These are phyloP conservation scores for Daedaleopsis sinensis DNA, from an alignment of 768 basidiomycete genomes.

Conservation along the genomic window DNA sequence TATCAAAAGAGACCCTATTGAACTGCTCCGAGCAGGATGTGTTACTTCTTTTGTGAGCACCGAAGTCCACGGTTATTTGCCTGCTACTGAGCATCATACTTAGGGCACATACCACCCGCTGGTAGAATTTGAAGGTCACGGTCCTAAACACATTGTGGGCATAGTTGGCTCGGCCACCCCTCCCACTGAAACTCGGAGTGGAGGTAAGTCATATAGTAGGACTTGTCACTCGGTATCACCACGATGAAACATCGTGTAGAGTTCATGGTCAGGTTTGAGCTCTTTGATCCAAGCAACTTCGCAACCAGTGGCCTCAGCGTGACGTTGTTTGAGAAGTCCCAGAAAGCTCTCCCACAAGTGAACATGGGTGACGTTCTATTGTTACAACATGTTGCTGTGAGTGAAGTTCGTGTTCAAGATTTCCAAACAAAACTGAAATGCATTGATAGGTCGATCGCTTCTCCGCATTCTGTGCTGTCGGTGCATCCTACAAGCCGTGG, in stretches of 20 bases:
- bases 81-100: too few relatives aligned
- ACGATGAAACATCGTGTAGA: constrained; percentile 38
- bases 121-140: not conserved
- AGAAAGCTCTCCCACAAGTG: constrained; percentile 54
- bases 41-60: not conserved
- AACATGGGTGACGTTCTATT: constrained; percentile 47
- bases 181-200: constrained; percentile 24
- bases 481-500: constrained; percentile 46
- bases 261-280: constrained; percentile 43
- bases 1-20: not conserved
- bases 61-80: not conserved
- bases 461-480: constrained; percentile 42
- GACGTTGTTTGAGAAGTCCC: constrained; percentile 56
- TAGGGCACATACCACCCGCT: not conserved
- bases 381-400: constrained; percentile 19
- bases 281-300: constrained; percentile 58
- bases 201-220: constrained; percentile 7
- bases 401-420: not conserved
- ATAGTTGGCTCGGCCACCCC: not conserved
- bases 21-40: not conserved
- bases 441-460: constrained; percentile 37
- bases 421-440: not conserved
- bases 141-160: not conserved
- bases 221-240: too few relatives aligned
- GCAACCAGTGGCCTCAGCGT: constrained; percentile 37